Conservation (phyloP, 257 asterid genomes). For the Rhazya stricta region DNA sequence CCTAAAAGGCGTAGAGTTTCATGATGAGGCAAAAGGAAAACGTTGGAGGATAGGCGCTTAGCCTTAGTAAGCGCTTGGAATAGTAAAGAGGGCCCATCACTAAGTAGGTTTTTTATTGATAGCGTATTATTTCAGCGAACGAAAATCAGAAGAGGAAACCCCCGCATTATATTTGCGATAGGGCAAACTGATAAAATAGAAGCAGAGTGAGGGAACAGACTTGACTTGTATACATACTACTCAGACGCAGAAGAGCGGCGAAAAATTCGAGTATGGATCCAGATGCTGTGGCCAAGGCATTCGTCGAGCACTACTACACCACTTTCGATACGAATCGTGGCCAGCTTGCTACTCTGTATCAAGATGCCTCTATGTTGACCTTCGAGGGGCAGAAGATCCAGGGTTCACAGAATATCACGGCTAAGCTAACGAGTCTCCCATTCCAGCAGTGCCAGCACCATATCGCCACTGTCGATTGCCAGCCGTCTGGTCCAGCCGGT, state of each 20-base stretch:
- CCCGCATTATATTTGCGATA: neutral
- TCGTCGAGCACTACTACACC: slow-evolving; percentile 52
- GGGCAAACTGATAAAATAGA: neutral
- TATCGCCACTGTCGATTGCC: slow-evolving; percentile 51
- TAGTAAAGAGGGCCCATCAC: neutral
- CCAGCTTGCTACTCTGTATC: slow-evolving; percentile 39
- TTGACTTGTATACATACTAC: neutral
- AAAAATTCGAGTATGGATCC: slow-evolving; percentile 33
- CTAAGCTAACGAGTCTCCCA: slow-evolving; percentile 38
- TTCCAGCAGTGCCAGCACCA: slow-evolving; percentile 54
- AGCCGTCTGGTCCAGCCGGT: slow-evolving; percentile 55
- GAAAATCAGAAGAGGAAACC: neutral
- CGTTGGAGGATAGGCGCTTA: neutral
- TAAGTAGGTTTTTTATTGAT: neutral
- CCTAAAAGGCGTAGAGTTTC: too few relatives aligned
- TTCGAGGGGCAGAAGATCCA: slow-evolving; percentile 52
- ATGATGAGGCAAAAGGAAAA: neutral
- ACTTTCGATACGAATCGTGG: slow-evolving; percentile 42
- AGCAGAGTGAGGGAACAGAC: neutral
- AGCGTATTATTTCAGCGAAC: slow-evolving; percentile 28
- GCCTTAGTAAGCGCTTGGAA: neutral
- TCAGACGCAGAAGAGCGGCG: neutral
- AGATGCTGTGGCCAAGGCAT: slow-evolving; percentile 45
- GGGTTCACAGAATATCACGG: slow-evolving; percentile 34
- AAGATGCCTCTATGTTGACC: slow-evolving; percentile 43